phyloP scores from a whole-genome alignment of 2,329 filamentous ascomycete genomes.

The Aurifilum marmelostoma region DNA sequence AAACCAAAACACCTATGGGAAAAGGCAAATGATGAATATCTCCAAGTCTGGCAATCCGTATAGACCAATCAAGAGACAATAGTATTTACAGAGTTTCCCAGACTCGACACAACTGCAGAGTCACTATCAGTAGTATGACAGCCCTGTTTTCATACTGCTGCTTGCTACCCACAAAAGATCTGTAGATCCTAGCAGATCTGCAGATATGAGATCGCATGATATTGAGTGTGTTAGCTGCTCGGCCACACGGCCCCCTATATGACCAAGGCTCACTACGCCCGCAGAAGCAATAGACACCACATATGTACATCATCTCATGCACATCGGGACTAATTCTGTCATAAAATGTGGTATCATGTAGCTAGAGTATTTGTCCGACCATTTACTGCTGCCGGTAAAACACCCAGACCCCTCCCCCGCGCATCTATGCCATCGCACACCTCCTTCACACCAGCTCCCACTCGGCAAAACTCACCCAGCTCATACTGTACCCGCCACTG shows the following conservation, averaged over 20 bases:
- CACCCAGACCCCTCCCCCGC: not conserved
- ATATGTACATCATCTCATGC: not conserved
- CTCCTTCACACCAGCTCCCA: constrained; percentile 53
- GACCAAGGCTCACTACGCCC: not conserved
- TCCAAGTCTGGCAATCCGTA: no score
- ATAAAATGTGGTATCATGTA: constrained; percentile 1
- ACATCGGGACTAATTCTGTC: not conserved
- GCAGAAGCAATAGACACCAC: not conserved
- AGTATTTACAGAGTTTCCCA: not conserved
- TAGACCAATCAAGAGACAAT: not conserved
- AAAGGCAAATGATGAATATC: no score
- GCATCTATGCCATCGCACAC: not conserved
- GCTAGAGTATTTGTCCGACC: not conserved
- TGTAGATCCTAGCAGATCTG: not conserved
- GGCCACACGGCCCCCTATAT: not conserved
- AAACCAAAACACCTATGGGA: no score
- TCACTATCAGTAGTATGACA: not conserved
- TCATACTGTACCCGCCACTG: constrained; percentile 44
- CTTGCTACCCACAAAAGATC: not conserved
- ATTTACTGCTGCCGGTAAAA: not conserved
- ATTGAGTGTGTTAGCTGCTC: not conserved
- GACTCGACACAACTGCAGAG: not conserved
- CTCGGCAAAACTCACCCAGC: constrained; percentile 47
- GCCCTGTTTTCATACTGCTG: not conserved
- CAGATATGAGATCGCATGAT: not conserved